These are phyloP conservation scores for Opeltia flavorubescens DNA, from an alignment of 495 filamentous ascomycete species.

Conservation along the genomic window DNA sequence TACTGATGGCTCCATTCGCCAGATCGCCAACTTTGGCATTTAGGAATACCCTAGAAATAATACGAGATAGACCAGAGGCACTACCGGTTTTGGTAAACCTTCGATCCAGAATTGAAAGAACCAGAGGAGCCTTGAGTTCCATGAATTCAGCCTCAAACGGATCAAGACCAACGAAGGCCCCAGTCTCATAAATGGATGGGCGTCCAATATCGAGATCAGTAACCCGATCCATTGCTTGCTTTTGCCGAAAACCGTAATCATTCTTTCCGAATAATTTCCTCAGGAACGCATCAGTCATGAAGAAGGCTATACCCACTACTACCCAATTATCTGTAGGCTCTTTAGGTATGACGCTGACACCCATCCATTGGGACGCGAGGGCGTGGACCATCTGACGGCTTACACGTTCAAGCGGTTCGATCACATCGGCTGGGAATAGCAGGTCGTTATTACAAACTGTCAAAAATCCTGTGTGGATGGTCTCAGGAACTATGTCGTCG, in stretches of 20 bases:
- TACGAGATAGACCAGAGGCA: constrained; percentile 66
- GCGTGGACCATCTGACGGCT: constrained; percentile 68
- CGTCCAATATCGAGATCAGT: constrained; percentile 69
- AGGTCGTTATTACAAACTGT: constrained; percentile 78
- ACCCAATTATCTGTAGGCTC: constrained; percentile 75
- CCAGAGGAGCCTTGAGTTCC: constrained; percentile 76
- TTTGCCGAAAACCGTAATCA: constrained; percentile 82
- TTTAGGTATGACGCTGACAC: constrained; percentile 73
- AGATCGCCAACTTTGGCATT: constrained; percentile 68
- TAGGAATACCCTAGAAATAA: constrained; percentile 67
- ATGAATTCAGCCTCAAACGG: constrained; percentile 76
- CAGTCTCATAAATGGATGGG: constrained; percentile 70
- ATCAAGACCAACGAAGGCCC: constrained; percentile 64
- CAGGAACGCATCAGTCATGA: constrained; percentile 87
- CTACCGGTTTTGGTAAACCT: constrained; percentile 77
- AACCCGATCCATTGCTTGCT: constrained; percentile 65
- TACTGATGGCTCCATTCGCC: constrained; percentile 56
- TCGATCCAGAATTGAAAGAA: constrained; percentile 86
- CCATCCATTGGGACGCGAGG: constrained; percentile 86
- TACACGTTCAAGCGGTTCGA: constrained; percentile 65
- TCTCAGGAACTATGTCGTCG: constrained; percentile 66
- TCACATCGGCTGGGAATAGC: constrained; percentile 66
- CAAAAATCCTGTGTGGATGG: constrained; percentile 61
- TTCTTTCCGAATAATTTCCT: constrained; percentile 83
- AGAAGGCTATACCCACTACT: constrained; percentile 81